Evolutionary conservation across 352 stramenopile species (phyloP), one percentile per base, ranked within the genome.

Genomic region (Elongisporangium undulatum): DNA sequence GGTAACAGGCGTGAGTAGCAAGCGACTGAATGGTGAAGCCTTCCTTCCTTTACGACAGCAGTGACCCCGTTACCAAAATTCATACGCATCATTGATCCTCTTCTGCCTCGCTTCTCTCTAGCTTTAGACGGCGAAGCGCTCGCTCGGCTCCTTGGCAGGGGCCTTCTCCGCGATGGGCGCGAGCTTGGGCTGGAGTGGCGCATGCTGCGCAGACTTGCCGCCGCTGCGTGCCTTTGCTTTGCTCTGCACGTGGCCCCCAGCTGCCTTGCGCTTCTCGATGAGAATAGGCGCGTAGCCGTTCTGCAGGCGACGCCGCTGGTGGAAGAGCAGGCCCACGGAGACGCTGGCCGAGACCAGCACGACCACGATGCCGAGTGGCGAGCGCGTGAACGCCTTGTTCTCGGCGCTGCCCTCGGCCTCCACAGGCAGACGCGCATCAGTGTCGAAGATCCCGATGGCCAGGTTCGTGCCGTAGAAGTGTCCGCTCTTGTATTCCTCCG

Each of bases 381-480:
- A 82, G 21, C 73, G 72, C 15, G 64, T 48, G 38, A 79, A 61
- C 0, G 56, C 51, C 20, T 63, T 77, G 39, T 56, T 57, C 8
- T 65, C 45, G 15, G 65, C 67, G 22, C 66, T 68, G 15, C 56
- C 67, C 21, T 69, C 69, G 0, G 73, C 68, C 39, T 75, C 63
- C 16, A 72, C 51, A 1, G 77, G 72, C 12, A 85, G 38, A 41
- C 13, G 29, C 21, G 71, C 71, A 1, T 72, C 69, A 1, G 62
- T 68, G 20, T 82, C 73, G 38, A 87, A 89, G 53, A 90, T 86
- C 4, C 74, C 81, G 22, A 86, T 79, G 7, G 76, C 81, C 22
- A 87, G 64, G 49, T 86, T 80, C 53, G 66, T 89, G 17, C 77
- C 78, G 56, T 78, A 89, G 59, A 86, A 88, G 19, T 86, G 59